A percentile compares a stretch with the other conserved stretches of the same genome.
Conservation (phyloP, 192 early-diverging fungal species). For the Phlyctochytrium arcticum region DNA sequence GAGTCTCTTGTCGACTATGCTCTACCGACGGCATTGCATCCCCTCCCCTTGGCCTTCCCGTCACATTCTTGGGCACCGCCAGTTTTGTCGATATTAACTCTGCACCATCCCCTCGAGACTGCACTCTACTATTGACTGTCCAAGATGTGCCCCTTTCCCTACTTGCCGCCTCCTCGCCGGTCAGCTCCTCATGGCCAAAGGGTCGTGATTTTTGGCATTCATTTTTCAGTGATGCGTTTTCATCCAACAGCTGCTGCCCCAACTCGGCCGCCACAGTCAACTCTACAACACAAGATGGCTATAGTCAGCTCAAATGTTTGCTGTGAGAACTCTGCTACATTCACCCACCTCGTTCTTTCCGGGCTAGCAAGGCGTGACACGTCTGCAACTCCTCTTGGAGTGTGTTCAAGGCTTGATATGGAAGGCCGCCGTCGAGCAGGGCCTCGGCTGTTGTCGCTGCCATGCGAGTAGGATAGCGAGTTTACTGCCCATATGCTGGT, state of each 20-base stretch:
- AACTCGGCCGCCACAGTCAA: neutral
- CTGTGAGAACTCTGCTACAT: neutral
- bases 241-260: neutral
- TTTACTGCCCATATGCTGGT: too few relatives aligned
- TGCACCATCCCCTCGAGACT: too few relatives aligned
- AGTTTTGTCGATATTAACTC: neutral
- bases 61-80: neutral
- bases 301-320: too few relatives aligned
- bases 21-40: neutral
- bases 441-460: too few relatives aligned
- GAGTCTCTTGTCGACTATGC: neutral
- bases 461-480: too few relatives aligned
- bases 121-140: neutral
- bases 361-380: neutral
- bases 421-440: too few relatives aligned
- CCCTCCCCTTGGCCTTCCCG: neutral
- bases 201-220: too few relatives aligned
- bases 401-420: too few relatives aligned
- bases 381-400: neutral
- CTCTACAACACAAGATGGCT: conserved; percentile 1
- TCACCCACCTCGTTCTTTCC: neutral
- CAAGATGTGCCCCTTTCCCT: too few relatives aligned
- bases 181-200: too few relatives aligned
- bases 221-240: neutral
- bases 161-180: too few relatives aligned